These are phyloP conservation scores for Asterochloris erici DNA, from an alignment of 139 green algal species.

Conservation along the genomic window DNA sequence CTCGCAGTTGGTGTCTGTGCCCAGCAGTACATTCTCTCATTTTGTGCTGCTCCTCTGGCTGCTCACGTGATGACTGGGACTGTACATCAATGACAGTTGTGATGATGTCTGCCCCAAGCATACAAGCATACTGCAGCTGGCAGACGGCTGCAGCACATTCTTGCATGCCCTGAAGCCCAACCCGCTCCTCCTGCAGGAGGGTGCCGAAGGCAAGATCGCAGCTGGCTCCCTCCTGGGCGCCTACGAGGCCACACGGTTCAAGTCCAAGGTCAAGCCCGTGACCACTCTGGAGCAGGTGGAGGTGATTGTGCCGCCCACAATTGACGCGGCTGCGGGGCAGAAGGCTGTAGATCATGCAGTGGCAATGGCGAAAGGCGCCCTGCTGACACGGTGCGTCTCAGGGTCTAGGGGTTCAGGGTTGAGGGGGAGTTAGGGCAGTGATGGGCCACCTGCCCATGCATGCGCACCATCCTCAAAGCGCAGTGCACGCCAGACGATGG, in stretches of 20 bases:
- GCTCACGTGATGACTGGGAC: too few species aligned
- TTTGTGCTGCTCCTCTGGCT: too few species aligned
- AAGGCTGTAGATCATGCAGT: constrained; percentile 27
- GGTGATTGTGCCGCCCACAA: constrained; percentile 40
- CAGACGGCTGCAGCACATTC: not conserved
- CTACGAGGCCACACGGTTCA: constrained; percentile 90
- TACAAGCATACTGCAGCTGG: too few species aligned
- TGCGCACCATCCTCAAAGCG: not conserved
- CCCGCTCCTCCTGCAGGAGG: not conserved
- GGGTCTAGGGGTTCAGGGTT: too few species aligned
- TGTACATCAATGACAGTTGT: too few species aligned
- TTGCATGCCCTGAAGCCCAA: not conserved
- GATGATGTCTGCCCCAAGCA: too few species aligned
- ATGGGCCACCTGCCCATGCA: not conserved
- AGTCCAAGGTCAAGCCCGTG: constrained; percentile 61
- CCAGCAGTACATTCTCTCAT: too few species aligned
- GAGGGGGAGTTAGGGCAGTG: not conserved
- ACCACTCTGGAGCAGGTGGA: constrained; percentile 46
- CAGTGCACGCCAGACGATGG: not conserved
- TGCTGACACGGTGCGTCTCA: constrained; percentile 38
- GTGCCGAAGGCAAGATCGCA: constrained; percentile 26
- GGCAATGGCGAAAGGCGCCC: constrained; percentile 49
- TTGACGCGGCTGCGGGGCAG: constrained; percentile 10
- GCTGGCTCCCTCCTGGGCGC: constrained; percentile 62
- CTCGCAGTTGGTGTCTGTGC: too few species aligned